Conservation (phyloP, 495 filamentous ascomycete species). For the Podospora fimiseda region DNA sequence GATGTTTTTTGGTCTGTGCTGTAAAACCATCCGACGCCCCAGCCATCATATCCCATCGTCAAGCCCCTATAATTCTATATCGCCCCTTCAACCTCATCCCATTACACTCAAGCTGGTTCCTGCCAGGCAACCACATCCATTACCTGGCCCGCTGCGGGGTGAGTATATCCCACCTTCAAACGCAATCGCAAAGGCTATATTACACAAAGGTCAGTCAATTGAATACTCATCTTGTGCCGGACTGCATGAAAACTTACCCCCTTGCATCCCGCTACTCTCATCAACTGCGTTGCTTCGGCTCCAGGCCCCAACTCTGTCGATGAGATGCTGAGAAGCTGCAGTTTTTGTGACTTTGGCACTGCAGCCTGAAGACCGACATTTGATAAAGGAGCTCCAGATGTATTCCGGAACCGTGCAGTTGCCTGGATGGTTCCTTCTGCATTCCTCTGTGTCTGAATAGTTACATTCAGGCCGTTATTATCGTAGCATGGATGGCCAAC, state of each 20-base stretch:
- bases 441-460: conserved; percentile 74
- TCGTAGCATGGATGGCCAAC: conserved; percentile 66
- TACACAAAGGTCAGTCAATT: too few relatives aligned
- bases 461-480: conserved; percentile 76
- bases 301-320: conserved; percentile 67
- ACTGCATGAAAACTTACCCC: conserved; percentile 74
- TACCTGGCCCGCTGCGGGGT: conserved; percentile 59
- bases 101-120: conserved; percentile 52
- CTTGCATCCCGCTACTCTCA: conserved; percentile 75
- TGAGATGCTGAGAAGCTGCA: conserved; percentile 84
- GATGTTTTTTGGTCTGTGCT: conserved; percentile 6
- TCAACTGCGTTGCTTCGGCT: conserved; percentile 76
- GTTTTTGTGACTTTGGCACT: conserved; percentile 88
- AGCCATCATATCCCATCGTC: background rate
- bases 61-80: background rate
- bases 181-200: conserved; percentile 61
- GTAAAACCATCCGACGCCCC: conserved; percentile 4
- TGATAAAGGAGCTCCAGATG: conserved; percentile 55
- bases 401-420: conserved; percentile 75
- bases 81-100: background rate
- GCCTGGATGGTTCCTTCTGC: conserved; percentile 67
- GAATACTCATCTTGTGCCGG: too few relatives aligned
- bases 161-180: conserved; percentile 74
- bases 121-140: conserved; percentile 96
- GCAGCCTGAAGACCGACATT: conserved; percentile 82